These are phyloP conservation scores for Talaromyces sp. DNA, from an alignment of 2,329 filamentous ascomycete genomes.

Conservation along the genomic window DNA sequence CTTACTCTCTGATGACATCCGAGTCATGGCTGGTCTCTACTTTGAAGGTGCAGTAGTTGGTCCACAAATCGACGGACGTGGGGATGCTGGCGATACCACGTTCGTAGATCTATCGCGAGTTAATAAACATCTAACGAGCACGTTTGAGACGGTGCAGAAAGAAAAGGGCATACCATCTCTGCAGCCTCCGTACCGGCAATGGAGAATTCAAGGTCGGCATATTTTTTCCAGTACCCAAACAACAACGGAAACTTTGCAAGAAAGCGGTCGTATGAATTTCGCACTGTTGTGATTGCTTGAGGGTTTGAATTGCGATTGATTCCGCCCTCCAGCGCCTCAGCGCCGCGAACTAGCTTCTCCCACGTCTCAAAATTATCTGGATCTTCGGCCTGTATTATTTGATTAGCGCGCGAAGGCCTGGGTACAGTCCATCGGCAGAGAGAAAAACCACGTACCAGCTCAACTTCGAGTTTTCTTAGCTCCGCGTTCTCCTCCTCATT, in stretches of 20 bases:
- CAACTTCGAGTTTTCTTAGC: constrained; percentile 70
- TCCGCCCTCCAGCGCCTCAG: constrained; percentile 82
- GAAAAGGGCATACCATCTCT: constrained; percentile 67
- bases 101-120: constrained; percentile 70
- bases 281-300: constrained; percentile 79
- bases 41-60: constrained; percentile 96
- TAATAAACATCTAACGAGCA: background rate
- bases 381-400: constrained; percentile 54
- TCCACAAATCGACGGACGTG: constrained; percentile 93
- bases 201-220: constrained; percentile 94
- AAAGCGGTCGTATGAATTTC: constrained; percentile 86
- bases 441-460: constrained; percentile 59
- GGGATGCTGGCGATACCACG: constrained; percentile 88
- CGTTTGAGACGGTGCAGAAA: constrained; percentile 5
- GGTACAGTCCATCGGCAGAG: background rate
- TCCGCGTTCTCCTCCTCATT: constrained; percentile 77
- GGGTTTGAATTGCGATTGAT: constrained; percentile 96
- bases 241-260: constrained; percentile 90
- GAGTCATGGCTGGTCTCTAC: constrained; percentile 94
- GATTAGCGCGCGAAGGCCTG: background rate
- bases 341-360: constrained; percentile 84
- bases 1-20: constrained; percentile 99
- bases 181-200: constrained; percentile 95
- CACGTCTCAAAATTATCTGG: constrained; percentile 90
- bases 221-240: constrained; percentile 99